Evolutionary conservation across 148 eudicot species (phyloP).

Genomic region (Polygonum maritimum): DNA sequence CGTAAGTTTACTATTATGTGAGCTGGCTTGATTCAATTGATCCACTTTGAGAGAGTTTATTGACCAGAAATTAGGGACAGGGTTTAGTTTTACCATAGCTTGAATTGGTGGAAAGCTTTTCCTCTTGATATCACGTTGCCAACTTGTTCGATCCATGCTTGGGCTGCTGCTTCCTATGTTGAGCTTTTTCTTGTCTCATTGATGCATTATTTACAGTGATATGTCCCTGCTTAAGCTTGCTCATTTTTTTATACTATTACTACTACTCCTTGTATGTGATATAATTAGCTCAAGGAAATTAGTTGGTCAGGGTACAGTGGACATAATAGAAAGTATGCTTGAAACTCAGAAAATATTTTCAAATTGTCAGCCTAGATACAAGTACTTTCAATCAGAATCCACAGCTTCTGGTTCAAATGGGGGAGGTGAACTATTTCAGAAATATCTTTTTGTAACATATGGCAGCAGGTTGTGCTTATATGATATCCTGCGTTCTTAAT

Average conservation of each 20-base stretch:
- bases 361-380: background rate
- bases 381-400: background rate
- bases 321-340: background rate
- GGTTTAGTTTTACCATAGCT: background rate
- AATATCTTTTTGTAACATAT: background rate
- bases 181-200: background rate
- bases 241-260: background rate
- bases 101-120: background rate
- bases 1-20: slow-evolving; percentile 42
- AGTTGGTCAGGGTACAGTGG: background rate
- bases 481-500: background rate
- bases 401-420: background rate
- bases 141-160: background rate
- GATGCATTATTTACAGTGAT: background rate
- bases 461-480: background rate
- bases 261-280: background rate
- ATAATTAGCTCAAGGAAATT: background rate
- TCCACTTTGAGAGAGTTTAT: background rate
- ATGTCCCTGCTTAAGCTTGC: background rate
- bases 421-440: background rate
- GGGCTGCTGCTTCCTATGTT: background rate
- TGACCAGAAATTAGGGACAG: background rate
- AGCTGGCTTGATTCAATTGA: background rate
- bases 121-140: background rate
- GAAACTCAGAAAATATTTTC: background rate